These are phyloP conservation scores for Cyberlindnera euphorbiiphila DNA, from an alignment of 805 yeast species.

Conservation along the genomic window DNA sequence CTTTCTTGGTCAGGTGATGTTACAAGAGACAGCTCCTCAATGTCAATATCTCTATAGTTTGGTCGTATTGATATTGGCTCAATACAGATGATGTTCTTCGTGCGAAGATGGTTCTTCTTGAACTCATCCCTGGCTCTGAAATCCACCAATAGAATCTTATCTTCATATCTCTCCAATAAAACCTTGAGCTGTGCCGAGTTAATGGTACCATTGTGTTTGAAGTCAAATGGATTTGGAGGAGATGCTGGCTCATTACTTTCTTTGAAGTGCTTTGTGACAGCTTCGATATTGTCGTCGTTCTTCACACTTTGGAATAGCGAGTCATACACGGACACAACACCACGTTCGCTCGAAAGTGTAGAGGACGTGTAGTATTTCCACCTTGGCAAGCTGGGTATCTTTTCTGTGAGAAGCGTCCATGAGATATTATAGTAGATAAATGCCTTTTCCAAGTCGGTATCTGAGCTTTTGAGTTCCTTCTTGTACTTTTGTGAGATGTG, in stretches of 20 bases:
- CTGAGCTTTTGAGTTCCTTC: constrained; percentile 9
- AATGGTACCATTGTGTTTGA: constrained; percentile 16
- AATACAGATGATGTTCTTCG: constrained; percentile 60
- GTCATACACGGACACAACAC: constrained; percentile 2
- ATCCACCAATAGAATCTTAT: constrained; percentile 60
- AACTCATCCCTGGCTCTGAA: constrained; percentile 59
- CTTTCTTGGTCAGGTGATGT: constrained; percentile 56
- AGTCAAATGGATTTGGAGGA: constrained; percentile 13
- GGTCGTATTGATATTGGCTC: constrained; percentile 63
- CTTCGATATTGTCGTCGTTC: constrained; percentile 7
- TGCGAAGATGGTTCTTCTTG: constrained; percentile 58
- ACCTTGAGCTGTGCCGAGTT: constrained; percentile 14
- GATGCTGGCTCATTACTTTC: constrained; percentile 2
- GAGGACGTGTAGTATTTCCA: constrained; percentile 5
- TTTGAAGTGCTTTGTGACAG: constrained; percentile 7
- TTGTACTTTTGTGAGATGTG: constrained; percentile 11
- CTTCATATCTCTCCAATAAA: constrained; percentile 13
- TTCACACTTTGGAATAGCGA: not conserved
- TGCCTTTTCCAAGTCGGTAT: constrained; percentile 17
- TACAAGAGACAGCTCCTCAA: constrained; percentile 58
- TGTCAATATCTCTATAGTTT: constrained; percentile 54
- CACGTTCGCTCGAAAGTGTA: constrained; percentile 1
- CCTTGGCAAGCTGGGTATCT: constrained; percentile 9
- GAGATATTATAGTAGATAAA: constrained; percentile 15
- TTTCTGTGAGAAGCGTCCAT: constrained; percentile 1